Evolutionary conservation across 192 early-diverging fungal genomes (phyloP).

Genomic region (Linnemannia hyalina): DNA sequence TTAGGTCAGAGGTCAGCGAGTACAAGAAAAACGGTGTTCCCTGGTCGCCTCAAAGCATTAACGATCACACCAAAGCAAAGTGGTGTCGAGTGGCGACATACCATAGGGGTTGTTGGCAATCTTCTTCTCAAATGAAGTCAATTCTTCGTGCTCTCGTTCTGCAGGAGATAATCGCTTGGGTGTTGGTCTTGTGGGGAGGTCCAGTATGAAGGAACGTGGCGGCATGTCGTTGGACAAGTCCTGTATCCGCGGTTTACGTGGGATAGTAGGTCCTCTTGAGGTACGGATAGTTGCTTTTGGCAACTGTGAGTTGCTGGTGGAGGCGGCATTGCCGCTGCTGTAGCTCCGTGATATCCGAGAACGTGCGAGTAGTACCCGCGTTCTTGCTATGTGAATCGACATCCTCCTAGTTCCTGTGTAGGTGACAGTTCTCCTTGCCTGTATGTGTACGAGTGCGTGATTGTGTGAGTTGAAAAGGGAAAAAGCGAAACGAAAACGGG

Average conservation of each 20-base stretch:
- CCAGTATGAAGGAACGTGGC: conserved; percentile 23
- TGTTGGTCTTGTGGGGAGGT: conserved; percentile 14
- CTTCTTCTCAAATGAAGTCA: conserved; percentile 10
- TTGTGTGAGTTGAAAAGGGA: not conserved
- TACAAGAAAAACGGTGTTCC: not conserved
- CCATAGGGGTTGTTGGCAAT: conserved; percentile 36
- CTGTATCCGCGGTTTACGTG: not conserved
- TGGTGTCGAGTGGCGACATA: not conserved
- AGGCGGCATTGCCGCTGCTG: not conserved
- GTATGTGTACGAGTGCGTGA: not conserved
- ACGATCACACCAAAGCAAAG: not conserved
- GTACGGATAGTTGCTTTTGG: not conserved
- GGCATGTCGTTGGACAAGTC: not conserved
- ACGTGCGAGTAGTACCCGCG: not conserved
- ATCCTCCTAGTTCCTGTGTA: not conserved
- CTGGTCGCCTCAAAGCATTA: too few relatives aligned
- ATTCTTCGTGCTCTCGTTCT: not conserved
- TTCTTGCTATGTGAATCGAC: not conserved
- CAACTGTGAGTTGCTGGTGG: not conserved
- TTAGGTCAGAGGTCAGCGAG: not conserved
- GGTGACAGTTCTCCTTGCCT: not conserved
- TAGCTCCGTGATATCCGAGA: not conserved
- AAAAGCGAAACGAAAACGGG: not conserved
- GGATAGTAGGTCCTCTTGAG: not conserved
- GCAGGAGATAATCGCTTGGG: conserved; percentile 2